A percentile compares a stretch with the other conserved stretches of the same genome.
Evolutionary conservation across 257 asterid species (phyloP).

Genomic region (Oldenlandia corymbosa): DNA sequence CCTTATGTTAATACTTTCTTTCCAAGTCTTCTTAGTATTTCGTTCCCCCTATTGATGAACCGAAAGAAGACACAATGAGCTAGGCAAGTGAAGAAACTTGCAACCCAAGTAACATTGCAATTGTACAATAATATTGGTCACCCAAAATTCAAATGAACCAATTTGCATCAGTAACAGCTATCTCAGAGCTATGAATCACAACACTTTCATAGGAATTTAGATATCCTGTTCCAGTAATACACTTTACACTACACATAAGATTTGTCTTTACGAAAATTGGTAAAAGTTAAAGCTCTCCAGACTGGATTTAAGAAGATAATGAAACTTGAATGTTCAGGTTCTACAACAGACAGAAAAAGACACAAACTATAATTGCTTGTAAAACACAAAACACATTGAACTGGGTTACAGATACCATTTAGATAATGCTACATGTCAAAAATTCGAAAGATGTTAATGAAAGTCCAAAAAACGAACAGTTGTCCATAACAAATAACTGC

Average conservation of each 20-base stretch:
- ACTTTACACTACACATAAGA: neutral
- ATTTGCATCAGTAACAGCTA: neutral
- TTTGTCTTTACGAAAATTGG: neutral
- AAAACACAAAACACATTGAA: too few relatives aligned
- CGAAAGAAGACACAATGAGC: neutral
- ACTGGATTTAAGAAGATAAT: neutral
- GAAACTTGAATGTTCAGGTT: neutral
- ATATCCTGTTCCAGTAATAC: too few relatives aligned
- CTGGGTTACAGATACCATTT: neutral
- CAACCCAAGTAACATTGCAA: neutral
- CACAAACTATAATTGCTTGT: neutral
- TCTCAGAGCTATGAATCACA: neutral
- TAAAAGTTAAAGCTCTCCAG: too few relatives aligned
- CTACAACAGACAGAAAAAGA: too few relatives aligned
- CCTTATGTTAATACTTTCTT: too few relatives aligned
- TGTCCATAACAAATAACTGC: constrained; percentile 1
- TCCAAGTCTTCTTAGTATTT: too few relatives aligned
- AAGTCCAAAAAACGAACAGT: constrained; percentile 7
- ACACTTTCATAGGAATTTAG: too few relatives aligned
- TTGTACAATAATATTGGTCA: neutral
- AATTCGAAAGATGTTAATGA: constrained; percentile 1
- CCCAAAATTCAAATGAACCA: neutral
- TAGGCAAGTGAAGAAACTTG: neutral
- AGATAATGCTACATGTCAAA: neutral
- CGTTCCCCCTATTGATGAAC: neutral